phyloP scores from a whole-genome alignment of 2,329 filamentous ascomycete species.

The Plectosphaerella plurivora region DNA sequence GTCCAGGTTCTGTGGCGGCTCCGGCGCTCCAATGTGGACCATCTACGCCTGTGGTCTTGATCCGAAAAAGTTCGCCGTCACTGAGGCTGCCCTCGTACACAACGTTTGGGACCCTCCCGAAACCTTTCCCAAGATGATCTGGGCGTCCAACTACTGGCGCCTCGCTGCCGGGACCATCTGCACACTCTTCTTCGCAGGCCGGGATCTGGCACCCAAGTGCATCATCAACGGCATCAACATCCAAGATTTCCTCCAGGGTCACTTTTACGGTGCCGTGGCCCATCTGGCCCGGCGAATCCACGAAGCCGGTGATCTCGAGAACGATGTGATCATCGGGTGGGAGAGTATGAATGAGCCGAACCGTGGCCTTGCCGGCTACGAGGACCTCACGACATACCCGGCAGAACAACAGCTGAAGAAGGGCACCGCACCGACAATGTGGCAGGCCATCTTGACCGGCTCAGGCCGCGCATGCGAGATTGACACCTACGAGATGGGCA shows the following conservation, averaged over 20 bases:
- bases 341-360: slow-evolving; percentile 96
- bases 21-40: slow-evolving; percentile 96
- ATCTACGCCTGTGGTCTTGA: slow-evolving; percentile 91
- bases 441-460: slow-evolving; percentile 90
- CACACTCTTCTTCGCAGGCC: slow-evolving; percentile 87
- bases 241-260: slow-evolving; percentile 86
- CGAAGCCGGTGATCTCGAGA: slow-evolving; percentile 83
- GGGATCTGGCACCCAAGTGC: slow-evolving; percentile 91
- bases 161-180: slow-evolving; percentile 87
- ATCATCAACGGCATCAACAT: slow-evolving; percentile 94
- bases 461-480: slow-evolving; percentile 87
- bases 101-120: slow-evolving; percentile 86
- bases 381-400: slow-evolving; percentile 77
- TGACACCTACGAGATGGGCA: slow-evolving; percentile 89
- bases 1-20: slow-evolving; percentile 92
- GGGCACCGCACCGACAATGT: slow-evolving; percentile 87
- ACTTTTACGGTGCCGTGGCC: slow-evolving; percentile 75
- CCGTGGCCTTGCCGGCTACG: slow-evolving; percentile 77
- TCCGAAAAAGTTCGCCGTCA: slow-evolving; percentile 76
- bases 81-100: slow-evolving; percentile 89
- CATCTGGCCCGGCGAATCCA: slow-evolving; percentile 81
- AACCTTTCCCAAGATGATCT: slow-evolving; percentile 96
- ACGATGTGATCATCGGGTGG: slow-evolving; percentile 88
- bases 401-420: slow-evolving; percentile 87
- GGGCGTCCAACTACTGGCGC: slow-evolving; percentile 94